These are phyloP conservation scores for Tothia fuscella DNA, from an alignment of 2,329 filamentous ascomycete genomes.

Conservation along the genomic window DNA sequence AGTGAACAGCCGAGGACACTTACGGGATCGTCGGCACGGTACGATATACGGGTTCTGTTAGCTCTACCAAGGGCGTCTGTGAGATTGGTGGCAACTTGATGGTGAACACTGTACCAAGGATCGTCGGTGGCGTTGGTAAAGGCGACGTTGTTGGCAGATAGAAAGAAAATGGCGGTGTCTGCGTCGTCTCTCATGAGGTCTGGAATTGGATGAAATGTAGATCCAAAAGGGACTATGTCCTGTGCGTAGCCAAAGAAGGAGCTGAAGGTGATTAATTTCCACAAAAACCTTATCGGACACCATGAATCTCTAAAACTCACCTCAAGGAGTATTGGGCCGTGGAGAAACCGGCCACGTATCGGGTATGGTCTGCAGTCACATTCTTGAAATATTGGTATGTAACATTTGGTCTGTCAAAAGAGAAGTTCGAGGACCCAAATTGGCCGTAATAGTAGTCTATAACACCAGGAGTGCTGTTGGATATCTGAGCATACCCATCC, in stretches of 20 bases:
- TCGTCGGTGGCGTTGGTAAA: conserved; percentile 10
- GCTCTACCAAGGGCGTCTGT: too few species aligned
- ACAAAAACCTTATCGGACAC: not conserved
- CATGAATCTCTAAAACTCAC: not conserved
- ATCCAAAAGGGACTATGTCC: not conserved
- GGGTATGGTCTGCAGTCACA: not conserved
- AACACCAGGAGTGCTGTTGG: not conserved
- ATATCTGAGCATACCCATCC: conserved; percentile 3
- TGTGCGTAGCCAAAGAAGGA: not conserved
- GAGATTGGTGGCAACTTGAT: not conserved
- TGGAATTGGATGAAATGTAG: conserved; percentile 6
- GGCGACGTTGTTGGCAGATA: conserved; percentile 4
- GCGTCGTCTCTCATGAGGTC: conserved; percentile 7
- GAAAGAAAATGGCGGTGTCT: conserved; percentile 11
- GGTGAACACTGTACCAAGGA: conserved; percentile 12
- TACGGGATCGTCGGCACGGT: too few species aligned
- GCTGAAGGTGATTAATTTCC: not conserved
- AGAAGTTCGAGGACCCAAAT: not conserved
- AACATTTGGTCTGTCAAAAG: not conserved
- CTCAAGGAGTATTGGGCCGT: not conserved
- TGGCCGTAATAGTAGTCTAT: not conserved
- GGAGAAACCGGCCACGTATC: not conserved
- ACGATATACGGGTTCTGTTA: too few species aligned
- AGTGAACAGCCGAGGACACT: conserved; percentile 7
- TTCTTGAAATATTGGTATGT: not conserved